phyloP scores from a whole-genome alignment of 495 filamentous ascomycete species.

The Neurospora sp. region DNA sequence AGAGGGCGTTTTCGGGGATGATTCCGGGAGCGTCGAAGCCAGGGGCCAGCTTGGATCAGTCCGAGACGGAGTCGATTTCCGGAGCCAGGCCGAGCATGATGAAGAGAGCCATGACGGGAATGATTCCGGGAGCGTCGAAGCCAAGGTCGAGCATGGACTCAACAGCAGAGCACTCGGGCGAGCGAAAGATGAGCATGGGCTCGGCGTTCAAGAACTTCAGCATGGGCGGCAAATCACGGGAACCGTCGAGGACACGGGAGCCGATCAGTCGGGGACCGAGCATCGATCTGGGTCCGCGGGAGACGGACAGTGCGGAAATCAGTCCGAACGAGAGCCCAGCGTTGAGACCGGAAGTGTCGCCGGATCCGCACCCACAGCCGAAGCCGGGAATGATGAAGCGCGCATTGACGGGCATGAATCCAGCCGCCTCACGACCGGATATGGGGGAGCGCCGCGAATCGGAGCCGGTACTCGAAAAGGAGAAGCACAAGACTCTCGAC shows the following conservation, averaged over 20 bases:
- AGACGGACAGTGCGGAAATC: not conserved
- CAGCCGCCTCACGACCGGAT: not conserved
- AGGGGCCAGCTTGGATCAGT: not conserved
- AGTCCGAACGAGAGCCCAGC: not conserved
- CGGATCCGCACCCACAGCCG: not conserved
- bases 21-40: not conserved
- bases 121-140: not conserved
- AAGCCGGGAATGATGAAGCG: not conserved
- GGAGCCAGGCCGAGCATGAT: not conserved
- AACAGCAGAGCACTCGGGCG: not conserved
- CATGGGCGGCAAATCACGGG: not conserved
- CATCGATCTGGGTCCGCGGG: not conserved
- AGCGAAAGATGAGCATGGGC: not conserved
- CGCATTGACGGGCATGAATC: not conserved
- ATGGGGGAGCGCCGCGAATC: not conserved
- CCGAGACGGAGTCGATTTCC: not conserved
- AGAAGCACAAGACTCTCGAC: not conserved
- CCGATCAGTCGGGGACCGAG: not conserved
- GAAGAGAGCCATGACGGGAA: not conserved
- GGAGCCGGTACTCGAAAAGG: not conserved
- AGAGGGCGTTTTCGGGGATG: not conserved
- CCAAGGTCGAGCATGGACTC: not conserved
- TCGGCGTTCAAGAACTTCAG: not conserved
- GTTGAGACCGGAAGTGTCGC: not conserved
- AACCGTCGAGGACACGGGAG: not conserved